Conservation (phyloP, 441 rosid genomes). For the California macrophylla region DNA sequence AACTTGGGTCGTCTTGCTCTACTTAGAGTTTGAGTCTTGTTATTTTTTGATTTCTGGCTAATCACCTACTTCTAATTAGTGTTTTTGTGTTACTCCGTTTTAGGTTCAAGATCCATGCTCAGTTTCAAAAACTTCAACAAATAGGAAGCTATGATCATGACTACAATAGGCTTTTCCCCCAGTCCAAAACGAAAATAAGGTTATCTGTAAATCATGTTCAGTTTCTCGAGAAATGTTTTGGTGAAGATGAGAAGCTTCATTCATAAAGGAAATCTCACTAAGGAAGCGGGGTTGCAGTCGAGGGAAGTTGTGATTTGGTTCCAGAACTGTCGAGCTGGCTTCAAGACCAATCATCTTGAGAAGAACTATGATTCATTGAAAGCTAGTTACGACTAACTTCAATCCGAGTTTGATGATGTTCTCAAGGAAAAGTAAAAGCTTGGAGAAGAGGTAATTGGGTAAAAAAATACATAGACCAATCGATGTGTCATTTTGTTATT, state of each 20-base stretch:
- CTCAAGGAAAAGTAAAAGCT: constrained; percentile 40
- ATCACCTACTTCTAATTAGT: no score
- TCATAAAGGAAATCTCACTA: constrained; percentile 70
- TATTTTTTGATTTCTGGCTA: no score
- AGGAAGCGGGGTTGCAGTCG: constrained; percentile 63
- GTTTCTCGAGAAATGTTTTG: constrained; percentile 60
- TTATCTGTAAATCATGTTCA: constrained; percentile 47
- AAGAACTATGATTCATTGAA: constrained; percentile 45
- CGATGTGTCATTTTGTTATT: no score
- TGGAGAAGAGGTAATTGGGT: constrained; percentile 50
- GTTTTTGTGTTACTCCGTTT: no score
- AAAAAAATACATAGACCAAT: no score
- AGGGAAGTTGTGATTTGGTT: constrained; percentile 72
- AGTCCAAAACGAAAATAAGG: constrained; percentile 57
- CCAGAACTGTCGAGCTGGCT: constrained; percentile 65
- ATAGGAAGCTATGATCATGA: no score
- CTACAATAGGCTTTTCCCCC: constrained; percentile 3
- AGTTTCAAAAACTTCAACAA: no score
- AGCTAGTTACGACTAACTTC: constrained; percentile 33
- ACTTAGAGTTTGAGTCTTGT: no score
- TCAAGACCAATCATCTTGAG: constrained; percentile 64
- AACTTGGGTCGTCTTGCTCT: no score
- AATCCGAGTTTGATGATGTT: constrained; percentile 41
- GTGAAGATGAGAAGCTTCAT: constrained; percentile 63
- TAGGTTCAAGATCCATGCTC: no score